Percentiles rank a stretch among this genome's conserved stretches.
These are phyloP conservation scores for Globisporangium nagaii DNA, from an alignment of 352 stramenopile genomes.

Conservation along the genomic window DNA sequence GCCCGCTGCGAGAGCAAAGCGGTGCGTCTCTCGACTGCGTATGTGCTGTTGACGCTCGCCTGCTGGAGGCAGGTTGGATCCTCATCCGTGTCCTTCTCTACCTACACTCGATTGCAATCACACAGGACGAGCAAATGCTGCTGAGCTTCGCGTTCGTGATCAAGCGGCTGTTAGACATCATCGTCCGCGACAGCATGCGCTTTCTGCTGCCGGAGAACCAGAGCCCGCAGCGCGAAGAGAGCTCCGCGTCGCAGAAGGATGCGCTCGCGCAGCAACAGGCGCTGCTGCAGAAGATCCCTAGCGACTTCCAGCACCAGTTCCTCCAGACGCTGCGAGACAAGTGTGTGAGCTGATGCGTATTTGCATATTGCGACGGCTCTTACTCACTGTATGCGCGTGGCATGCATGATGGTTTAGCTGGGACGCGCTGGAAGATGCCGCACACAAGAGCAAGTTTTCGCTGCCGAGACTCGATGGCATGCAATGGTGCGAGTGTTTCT, in stretches of 20 bases:
- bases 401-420: constrained; percentile 14
- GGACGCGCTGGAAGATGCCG: constrained; percentile 15
- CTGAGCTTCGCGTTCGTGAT: constrained; percentile 28
- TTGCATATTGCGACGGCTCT: too few relatives aligned
- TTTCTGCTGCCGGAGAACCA: constrained; percentile 35
- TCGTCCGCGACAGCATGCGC: constrained; percentile 41
- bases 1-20: constrained; percentile 8
- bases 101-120: too few relatives aligned
- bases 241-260: constrained; percentile 20
- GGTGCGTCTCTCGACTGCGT: background rate
- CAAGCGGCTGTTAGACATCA: constrained; percentile 34
- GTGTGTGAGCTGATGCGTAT: background rate
- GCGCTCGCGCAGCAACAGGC: constrained; percentile 25
- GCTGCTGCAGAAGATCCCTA: constrained; percentile 31
- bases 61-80: background rate
- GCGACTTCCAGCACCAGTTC: constrained; percentile 35
- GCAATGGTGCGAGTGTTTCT: constrained; percentile 27
- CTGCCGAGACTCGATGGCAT: constrained; percentile 33
- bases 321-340: constrained; percentile 30
- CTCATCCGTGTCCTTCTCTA: background rate
- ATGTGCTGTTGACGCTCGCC: background rate
- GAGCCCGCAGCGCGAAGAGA: background rate
- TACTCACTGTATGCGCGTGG: too few relatives aligned
- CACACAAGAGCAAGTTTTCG: constrained; percentile 12
- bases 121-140: constrained; percentile 39